These are phyloP conservation scores for Boechera divaricarpa DNA, from an alignment of 345 rosid species.

Conservation along the genomic window DNA sequence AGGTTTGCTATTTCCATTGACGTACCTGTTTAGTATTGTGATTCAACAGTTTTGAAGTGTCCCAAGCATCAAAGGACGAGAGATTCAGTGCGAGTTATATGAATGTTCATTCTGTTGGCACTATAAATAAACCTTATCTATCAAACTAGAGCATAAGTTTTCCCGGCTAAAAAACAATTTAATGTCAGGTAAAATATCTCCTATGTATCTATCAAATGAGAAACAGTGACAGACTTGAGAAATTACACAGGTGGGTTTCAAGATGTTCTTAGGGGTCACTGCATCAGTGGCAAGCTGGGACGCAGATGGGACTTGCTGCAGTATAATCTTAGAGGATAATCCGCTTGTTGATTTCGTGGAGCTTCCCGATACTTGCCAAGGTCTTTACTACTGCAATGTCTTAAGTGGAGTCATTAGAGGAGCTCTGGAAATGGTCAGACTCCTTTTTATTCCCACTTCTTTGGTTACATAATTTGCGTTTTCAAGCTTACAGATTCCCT, in stretches of 20 bases:
- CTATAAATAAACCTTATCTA: not conserved
- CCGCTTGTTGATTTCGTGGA: conserved; percentile 94
- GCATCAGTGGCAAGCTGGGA: conserved; percentile 90
- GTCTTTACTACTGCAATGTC: conserved; percentile 86
- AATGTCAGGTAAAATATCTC: not conserved
- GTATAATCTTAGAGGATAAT: conserved; percentile 83
- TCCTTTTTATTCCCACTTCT: not conserved
- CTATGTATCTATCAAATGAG: not conserved
- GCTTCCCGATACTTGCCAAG: conserved; percentile 95
- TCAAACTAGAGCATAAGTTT: not conserved
- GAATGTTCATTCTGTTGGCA: not conserved
- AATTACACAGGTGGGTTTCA: conserved; percentile 74
- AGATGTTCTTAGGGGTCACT: conserved; percentile 92
- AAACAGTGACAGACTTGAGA: conserved; percentile 15
- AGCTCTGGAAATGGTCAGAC: conserved; percentile 87
- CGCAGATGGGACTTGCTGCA: conserved; percentile 85
- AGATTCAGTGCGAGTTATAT: not conserved
- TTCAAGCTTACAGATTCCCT: not conserved
- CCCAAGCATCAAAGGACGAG: not conserved
- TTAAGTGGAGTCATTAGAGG: conserved; percentile 91
- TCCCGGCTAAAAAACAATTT: too few species aligned
- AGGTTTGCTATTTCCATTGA: conserved; percentile 52
- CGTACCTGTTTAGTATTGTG: not conserved
- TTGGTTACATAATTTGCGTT: not conserved
- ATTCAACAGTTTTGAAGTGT: not conserved